These are phyloP conservation scores for Aspergillus felis DNA, from an alignment of 2,329 filamentous ascomycete species.

Conservation along the genomic window DNA sequence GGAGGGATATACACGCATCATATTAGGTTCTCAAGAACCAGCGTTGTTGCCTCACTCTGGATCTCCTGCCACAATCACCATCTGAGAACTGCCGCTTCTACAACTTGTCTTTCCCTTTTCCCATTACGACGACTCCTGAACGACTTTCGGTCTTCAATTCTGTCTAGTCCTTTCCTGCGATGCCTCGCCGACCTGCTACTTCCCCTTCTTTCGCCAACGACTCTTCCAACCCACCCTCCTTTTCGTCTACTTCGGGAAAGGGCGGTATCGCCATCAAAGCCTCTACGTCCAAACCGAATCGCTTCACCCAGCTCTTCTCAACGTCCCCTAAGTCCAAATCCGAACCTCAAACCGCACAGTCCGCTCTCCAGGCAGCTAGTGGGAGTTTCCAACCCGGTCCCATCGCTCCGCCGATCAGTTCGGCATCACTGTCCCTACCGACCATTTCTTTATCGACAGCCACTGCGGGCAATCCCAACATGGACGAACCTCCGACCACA, in stretches of 20 bases:
- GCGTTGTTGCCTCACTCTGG: background rate
- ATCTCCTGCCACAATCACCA: background rate
- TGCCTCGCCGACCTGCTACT: slow-evolving; percentile 61
- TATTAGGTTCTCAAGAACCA: background rate
- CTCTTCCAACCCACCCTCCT: slow-evolving; percentile 47
- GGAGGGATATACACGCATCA: background rate
- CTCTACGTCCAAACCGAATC: slow-evolving; percentile 62
- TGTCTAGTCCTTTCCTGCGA: slow-evolving; percentile 42
- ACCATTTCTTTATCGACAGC: slow-evolving; percentile 90
- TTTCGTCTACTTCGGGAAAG: slow-evolving; percentile 53
- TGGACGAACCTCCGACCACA: slow-evolving; percentile 70
- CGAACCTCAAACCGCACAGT: slow-evolving; percentile 48
- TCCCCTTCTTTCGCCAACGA: slow-evolving; percentile 55
- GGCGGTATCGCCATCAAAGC: slow-evolving; percentile 47
- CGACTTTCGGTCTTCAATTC: background rate
- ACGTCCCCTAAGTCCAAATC: slow-evolving; percentile 72
- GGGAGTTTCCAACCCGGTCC: slow-evolving; percentile 46
- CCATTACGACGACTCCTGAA: background rate
- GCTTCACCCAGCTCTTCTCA: slow-evolving; percentile 79
- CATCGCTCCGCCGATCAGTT: slow-evolving; percentile 60
- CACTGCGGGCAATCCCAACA: slow-evolving; percentile 68
- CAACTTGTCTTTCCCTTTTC: background rate
- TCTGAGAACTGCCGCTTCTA: background rate
- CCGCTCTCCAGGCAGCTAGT: slow-evolving; percentile 65
- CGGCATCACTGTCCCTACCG: slow-evolving; percentile 72